These are phyloP conservation scores for Gomphus bonarii DNA, from an alignment of 1,284 basidiomycete genomes.

Conservation along the genomic window DNA sequence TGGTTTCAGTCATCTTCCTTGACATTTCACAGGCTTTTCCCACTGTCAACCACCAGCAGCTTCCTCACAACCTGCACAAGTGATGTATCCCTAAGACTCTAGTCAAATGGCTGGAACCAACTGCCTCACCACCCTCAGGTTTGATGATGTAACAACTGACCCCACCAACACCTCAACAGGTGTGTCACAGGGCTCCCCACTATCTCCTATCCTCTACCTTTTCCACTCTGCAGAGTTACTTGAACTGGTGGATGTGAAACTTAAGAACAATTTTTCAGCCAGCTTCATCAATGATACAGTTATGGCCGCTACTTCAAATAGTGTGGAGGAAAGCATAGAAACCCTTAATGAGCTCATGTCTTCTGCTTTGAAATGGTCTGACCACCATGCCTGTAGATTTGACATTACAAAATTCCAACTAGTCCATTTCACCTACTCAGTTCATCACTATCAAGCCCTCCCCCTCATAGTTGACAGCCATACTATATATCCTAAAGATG, in stretches of 20 bases:
- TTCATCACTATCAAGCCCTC: neutral
- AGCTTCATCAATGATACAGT: conserved; percentile 9
- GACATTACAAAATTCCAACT: conserved; percentile 11
- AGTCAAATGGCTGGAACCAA: conserved; percentile 4
- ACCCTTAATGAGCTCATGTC: neutral
- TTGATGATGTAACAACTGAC: conserved; percentile 10
- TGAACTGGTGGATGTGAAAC: neutral
- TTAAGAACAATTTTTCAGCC: neutral
- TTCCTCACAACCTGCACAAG: conserved; percentile 8
- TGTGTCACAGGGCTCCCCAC: conserved; percentile 11
- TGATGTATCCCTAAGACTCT: conserved; percentile 2
- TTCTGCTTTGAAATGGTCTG: neutral
- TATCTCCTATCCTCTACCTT: conserved; percentile 10
- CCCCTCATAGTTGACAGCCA: neutral
- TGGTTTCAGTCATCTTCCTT: conserved; percentile 9
- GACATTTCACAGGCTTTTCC: conserved; percentile 13
- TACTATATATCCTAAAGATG: neutral
- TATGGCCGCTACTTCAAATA: conserved; percentile 1
- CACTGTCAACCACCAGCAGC: conserved; percentile 2
- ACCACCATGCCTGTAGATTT: conserved; percentile 4
- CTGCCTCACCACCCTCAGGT: conserved; percentile 2
- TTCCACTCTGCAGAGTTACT: conserved; percentile 11
- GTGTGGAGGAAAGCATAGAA: conserved; percentile 5
- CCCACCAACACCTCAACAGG: conserved; percentile 2
- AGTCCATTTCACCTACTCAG: neutral